A percentile compares a stretch with the other conserved stretches of the same genome.
Evolutionary conservation across 2,329 filamentous ascomycete species (phyloP).

Genomic region (Fusarium sp.): DNA sequence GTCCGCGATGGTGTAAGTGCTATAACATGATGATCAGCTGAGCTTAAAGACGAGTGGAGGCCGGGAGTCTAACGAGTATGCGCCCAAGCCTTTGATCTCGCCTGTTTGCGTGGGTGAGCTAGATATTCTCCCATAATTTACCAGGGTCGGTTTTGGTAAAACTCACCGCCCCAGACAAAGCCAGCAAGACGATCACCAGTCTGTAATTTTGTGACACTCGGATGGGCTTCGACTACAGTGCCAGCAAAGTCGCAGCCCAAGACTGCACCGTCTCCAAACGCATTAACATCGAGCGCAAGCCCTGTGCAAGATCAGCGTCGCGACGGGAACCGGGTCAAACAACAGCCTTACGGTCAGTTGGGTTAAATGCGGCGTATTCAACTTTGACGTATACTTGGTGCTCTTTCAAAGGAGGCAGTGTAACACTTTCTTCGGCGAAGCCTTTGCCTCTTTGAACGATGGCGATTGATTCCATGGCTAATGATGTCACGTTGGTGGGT

Average conservation of each 20-base stretch:
- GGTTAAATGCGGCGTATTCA: conserved; percentile 42
- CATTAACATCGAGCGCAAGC: conserved; percentile 50
- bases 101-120: conserved; percentile 17
- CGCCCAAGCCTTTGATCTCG: conserved; percentile 48
- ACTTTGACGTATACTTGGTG: conserved; percentile 42
- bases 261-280: conserved; percentile 52
- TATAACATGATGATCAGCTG: conserved; percentile 6
- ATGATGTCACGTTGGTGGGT: not conserved
- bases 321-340: not conserved
- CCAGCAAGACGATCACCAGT: conserved; percentile 36
- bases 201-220: conserved; percentile 22
- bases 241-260: conserved; percentile 54
- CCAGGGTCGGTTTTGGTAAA: not conserved
- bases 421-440: not conserved
- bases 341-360: conserved; percentile 37
- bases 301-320: conserved; percentile 13
- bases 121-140: not conserved
- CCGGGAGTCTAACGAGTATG: conserved; percentile 39
- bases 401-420: conserved; percentile 11
- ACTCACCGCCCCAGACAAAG: conserved; percentile 45
- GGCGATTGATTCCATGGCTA: conserved; percentile 3
- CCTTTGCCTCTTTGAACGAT: conserved; percentile 13
- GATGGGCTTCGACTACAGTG: conserved; percentile 47
- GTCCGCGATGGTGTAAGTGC: conserved; percentile 53
- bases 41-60: rapidly evolving